These are phyloP conservation scores for Plicaturopsis crispa DNA, from an alignment of 768 basidiomycete genomes.

Conservation along the genomic window DNA sequence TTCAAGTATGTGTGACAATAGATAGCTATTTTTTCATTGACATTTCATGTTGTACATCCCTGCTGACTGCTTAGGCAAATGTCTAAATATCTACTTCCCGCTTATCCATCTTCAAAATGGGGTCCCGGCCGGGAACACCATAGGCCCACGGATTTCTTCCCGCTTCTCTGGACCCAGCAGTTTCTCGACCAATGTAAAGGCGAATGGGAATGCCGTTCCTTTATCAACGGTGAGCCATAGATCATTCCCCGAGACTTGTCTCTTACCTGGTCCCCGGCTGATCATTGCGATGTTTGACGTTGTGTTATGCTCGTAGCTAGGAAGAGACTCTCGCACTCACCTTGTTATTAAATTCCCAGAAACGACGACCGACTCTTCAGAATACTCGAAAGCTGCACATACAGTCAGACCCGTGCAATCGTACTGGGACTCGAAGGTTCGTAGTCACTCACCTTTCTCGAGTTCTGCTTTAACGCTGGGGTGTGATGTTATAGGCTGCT, in stretches of 20 bases:
- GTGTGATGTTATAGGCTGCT: conserved; percentile 70
- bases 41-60: too few species aligned
- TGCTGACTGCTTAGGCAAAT: too few species aligned
- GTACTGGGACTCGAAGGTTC: background rate
- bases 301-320: conserved; percentile 3
- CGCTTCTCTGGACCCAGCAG: conserved; percentile 59
- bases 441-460: conserved; percentile 34
- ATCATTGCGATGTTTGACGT: background rate
- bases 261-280: conserved; percentile 68
- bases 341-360: conserved; percentile 74
- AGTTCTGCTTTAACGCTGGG: conserved; percentile 59
- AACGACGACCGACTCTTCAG: conserved; percentile 65
- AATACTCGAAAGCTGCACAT: conserved; percentile 60
- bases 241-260: background rate
- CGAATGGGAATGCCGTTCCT: conserved; percentile 77
- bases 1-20: background rate
- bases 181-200: conserved; percentile 65
- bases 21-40: too few species aligned
- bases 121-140: conserved; percentile 61
- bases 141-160: conserved; percentile 52
- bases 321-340: conserved; percentile 25
- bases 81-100: too few species aligned
- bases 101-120: conserved; percentile 24
- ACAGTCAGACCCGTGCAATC: background rate
- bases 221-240: background rate